Percentiles rank a stretch among this genome's conserved stretches.
These are phyloP conservation scores for Entomortierella lignicola DNA, from an alignment of 192 early-diverging fungal species.

Conservation along the genomic window DNA sequence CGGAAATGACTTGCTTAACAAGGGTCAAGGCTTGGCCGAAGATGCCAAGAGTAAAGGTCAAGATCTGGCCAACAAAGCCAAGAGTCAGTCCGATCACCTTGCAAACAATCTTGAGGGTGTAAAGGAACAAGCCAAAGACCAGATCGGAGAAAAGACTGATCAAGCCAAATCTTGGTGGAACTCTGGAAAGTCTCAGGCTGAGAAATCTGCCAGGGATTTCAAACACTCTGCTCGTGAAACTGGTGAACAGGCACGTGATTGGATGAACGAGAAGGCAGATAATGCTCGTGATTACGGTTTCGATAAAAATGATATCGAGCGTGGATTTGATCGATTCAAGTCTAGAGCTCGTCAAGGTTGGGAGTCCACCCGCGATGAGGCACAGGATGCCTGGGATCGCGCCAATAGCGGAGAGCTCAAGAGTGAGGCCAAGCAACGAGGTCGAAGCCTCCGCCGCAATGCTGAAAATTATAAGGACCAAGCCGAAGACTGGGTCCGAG, in stretches of 20 bases:
- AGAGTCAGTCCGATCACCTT: conserved; percentile 1
- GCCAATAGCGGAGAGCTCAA: neutral
- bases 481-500: conserved; percentile 15
- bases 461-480: conserved; percentile 3
- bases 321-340: conserved; percentile 29
- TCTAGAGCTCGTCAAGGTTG: conserved; percentile 23
- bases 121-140: conserved; percentile 20
- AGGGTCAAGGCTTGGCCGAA: conserved; percentile 3
- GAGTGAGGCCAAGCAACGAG: neutral
- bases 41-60: conserved; percentile 13
- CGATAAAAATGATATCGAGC: conserved; percentile 27
- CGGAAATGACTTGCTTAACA: conserved; percentile 5
- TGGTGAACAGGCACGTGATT: conserved; percentile 26
- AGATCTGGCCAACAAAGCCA: neutral
- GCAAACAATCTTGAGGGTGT: neutral
- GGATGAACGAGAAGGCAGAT: neutral
- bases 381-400: conserved; percentile 9
- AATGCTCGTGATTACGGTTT: neutral
- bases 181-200: conserved; percentile 6
- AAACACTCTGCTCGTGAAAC: conserved; percentile 5
- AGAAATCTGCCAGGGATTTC: conserved; percentile 15
- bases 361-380: conserved; percentile 24
- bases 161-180: conserved; percentile 32
- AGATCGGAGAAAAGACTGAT: conserved; percentile 4
- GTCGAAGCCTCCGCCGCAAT: conserved; percentile 9